phyloP scores from a whole-genome alignment of 2,329 filamentous ascomycete genomes.

The Xylaria sp. region DNA sequence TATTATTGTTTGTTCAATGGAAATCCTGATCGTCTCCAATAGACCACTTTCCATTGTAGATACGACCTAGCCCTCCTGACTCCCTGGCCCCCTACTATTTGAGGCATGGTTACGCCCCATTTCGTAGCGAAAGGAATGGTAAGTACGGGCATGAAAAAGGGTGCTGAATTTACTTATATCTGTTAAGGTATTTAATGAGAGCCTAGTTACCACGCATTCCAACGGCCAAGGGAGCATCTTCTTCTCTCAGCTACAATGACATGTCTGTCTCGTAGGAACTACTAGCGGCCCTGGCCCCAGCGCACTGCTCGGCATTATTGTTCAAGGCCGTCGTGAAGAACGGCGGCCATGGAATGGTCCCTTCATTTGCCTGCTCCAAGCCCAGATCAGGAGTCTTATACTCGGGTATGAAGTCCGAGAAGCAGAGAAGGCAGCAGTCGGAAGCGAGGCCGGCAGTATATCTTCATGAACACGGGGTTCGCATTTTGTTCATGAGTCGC shows the following conservation, averaged over 20 bases:
- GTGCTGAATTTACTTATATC: no score
- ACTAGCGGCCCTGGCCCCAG: no score
- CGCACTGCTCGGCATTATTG: not conserved
- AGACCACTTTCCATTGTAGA: no score
- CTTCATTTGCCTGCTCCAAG: not conserved
- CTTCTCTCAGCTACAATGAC: not conserved
- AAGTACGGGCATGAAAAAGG: no score
- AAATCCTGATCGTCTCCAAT: constrained; percentile 20
- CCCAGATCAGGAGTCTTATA: not conserved
- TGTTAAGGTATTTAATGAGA: no score
- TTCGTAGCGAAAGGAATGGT: no score
- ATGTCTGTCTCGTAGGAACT: not conserved
- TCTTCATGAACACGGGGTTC: not conserved
- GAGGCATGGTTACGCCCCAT: no score
- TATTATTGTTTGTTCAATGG: constrained; percentile 27
- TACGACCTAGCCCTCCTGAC: no score
- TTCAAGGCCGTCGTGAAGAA: not conserved
- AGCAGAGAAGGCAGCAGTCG: not conserved
- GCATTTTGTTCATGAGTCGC: not conserved
- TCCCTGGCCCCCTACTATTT: no score
- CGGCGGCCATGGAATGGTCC: not conserved
- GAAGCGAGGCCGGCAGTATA: not conserved
- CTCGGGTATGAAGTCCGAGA: not conserved
- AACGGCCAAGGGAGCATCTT: no score
- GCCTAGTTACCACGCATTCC: no score